Evolutionary conservation across 1,284 basidiomycete species (phyloP).

Genomic region (Ustilago loliicola): DNA sequence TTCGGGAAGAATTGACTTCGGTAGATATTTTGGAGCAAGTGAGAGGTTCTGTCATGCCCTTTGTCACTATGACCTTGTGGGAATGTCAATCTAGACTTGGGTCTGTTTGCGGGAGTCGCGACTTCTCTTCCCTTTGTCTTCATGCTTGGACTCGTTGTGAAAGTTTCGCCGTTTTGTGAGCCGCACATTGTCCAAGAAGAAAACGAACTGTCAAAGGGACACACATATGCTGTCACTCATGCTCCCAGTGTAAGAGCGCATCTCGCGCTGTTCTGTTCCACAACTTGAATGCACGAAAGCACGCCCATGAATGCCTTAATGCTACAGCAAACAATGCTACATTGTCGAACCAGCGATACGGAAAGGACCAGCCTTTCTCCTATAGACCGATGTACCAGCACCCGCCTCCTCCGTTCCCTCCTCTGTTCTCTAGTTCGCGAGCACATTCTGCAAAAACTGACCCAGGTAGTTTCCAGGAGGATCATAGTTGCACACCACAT

Average conservation of each 20-base stretch:
- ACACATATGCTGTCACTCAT: not conserved
- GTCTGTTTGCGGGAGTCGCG: not conserved
- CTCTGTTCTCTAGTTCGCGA: constrained; percentile 8
- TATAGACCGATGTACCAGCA: not conserved
- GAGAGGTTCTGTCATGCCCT: not conserved
- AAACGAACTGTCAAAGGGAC: not conserved
- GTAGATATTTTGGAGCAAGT: not conserved
- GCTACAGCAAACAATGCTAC: not conserved
- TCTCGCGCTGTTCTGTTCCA: not conserved
- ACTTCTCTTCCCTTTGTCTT: not conserved
- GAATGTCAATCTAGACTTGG: not conserved
- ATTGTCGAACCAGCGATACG: constrained; percentile 4
- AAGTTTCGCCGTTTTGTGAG: not conserved
- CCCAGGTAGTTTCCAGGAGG: constrained; percentile 49
- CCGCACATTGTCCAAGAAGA: not conserved
- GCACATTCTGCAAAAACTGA: constrained; percentile 36
- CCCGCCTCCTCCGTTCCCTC: not conserved
- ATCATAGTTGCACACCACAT: constrained; percentile 54
- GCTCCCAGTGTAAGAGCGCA: not conserved
- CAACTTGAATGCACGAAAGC: not conserved
- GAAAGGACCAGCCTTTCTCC: not conserved
- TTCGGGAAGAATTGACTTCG: not conserved
- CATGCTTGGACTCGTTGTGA: not conserved
- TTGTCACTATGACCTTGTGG: not conserved
- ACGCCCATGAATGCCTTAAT: not conserved